Base-by-base conservation (phyloP, 495 filamentous ascomycete genomes). In the Talaromyces adpressus region DNA sequence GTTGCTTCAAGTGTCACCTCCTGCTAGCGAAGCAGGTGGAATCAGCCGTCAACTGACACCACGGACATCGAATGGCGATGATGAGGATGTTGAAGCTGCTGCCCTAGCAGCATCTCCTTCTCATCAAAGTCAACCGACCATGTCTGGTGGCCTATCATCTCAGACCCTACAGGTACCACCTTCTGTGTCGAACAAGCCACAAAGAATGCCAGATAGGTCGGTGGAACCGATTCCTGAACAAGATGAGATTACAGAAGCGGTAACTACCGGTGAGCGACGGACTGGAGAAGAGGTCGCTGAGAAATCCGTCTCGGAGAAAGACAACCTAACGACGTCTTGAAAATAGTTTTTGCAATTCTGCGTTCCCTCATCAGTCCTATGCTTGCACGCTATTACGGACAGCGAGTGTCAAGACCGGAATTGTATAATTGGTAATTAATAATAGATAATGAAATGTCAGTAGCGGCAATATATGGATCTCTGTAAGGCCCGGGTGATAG, bases 1-100 rank as follows among this genome's bases (percentile, higher is more conserved):
- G 65, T 81, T 57, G 70, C 66, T 25, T 74, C 64, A 66, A 74
- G n/a, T 76, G 74, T 8, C 59, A 78, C 59, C 60, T 36, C 60
- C 60, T 12, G n/a, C n/a, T 7, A 36, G n/a, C 16, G 56, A 58
- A 11, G 1, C 27, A 18, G 56, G 56, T 16, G 56, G 20, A 18
- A 25, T 6, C 16, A 58, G 56, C 16, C 56, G 56, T 16, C 56
- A 58, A 58, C 16, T 4, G n/a, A 58, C 56, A 36, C 56, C 56
- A 25, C 56, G 56, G 6, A 20, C 23, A 20, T 58, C 56, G 56
- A 25, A 36, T 36, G n/a, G 16, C 16, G 30, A 32, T 58, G 56
- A 32, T 58, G 27, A 16, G 18, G 56, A 18, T 27, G 53, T 32
- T 14, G n/a, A 58, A 58, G 30, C 27, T 36, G 30, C 29, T 18